phyloP scores from a whole-genome alignment of 2,329 filamentous ascomycete species.

The Neonectria faginata region DNA sequence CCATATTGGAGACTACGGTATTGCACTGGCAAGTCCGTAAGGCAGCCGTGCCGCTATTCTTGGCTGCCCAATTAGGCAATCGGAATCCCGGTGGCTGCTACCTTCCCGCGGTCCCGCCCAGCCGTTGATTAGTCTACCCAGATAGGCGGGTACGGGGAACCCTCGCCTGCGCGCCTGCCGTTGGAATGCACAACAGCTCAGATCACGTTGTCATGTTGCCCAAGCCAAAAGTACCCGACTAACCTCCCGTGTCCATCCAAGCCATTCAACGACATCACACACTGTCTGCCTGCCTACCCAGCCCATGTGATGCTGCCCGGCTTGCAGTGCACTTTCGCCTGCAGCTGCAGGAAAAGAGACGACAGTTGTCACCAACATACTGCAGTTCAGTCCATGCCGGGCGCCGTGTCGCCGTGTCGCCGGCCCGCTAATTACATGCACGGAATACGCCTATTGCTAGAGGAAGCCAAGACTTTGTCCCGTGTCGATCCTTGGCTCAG shows the following conservation, averaged over 20 bases:
- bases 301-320: not conserved
- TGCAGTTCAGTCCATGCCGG: not conserved
- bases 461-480: not conserved
- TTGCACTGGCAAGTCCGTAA: constrained; percentile 7
- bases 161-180: not conserved
- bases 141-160: not conserved
- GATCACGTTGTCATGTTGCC: not conserved
- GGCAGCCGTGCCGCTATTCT: not conserved
- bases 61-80: constrained; percentile 25
- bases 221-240: not conserved
- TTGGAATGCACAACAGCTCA: not conserved
- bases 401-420: not conserved
- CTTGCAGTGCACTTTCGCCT: not conserved
- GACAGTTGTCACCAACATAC: not conserved
- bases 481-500: not conserved
- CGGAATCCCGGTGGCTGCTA: constrained; percentile 11
- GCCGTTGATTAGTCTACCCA: constrained; percentile 9
- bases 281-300: not conserved
- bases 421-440: not conserved
- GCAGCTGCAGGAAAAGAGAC: constrained; percentile 1
- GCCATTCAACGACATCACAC: not conserved
- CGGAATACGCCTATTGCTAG: not conserved
- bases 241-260: not conserved
- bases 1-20: not conserved
- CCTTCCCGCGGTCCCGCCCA: constrained; percentile 26